Conservation (phyloP, 2,329 filamentous ascomycete species). For the Arthrobotrys conoides region DNA sequence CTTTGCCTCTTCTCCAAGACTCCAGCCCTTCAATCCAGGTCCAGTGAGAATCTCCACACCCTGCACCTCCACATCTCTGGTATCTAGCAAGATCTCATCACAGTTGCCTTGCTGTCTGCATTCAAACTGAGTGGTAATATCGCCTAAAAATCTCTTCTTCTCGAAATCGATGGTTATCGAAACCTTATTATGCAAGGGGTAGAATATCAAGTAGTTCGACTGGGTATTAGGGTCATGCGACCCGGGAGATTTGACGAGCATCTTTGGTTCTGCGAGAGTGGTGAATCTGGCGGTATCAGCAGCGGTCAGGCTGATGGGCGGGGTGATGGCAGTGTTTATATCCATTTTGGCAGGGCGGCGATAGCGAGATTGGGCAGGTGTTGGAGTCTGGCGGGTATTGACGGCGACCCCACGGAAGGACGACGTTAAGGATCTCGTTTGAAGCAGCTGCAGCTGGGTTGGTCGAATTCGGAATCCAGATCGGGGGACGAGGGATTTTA, state of each 20-base stretch:
- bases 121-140: conserved; percentile 81
- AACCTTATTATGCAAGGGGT: conserved; percentile 84
- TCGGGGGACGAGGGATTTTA: conserved; percentile 55
- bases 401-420: conserved; percentile 35
- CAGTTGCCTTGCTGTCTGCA: conserved; percentile 75
- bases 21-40: conserved; percentile 79
- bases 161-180: conserved; percentile 88
- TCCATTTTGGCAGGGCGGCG: conserved; percentile 38
- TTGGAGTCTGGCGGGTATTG: conserved; percentile 50
- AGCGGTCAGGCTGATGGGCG: conserved; percentile 22
- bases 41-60: conserved; percentile 77
- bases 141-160: conserved; percentile 81
- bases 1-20: conserved; percentile 72
- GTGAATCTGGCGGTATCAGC: conserved; percentile 51
- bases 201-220: conserved; percentile 91
- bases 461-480: conserved; percentile 3
- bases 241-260: conserved; percentile 51
- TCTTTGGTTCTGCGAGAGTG: conserved; percentile 54
- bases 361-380: conserved; percentile 48
- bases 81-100: conserved; percentile 87
- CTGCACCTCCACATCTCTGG: conserved; percentile 83
- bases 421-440: conserved; percentile 9
- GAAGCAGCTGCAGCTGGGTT: conserved; percentile 5
- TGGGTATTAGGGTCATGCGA: conserved; percentile 83
- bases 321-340: conserved; percentile 42